Base-by-base conservation (phyloP, 257 asterid genomes). In the Solanum virginianum region DNA sequence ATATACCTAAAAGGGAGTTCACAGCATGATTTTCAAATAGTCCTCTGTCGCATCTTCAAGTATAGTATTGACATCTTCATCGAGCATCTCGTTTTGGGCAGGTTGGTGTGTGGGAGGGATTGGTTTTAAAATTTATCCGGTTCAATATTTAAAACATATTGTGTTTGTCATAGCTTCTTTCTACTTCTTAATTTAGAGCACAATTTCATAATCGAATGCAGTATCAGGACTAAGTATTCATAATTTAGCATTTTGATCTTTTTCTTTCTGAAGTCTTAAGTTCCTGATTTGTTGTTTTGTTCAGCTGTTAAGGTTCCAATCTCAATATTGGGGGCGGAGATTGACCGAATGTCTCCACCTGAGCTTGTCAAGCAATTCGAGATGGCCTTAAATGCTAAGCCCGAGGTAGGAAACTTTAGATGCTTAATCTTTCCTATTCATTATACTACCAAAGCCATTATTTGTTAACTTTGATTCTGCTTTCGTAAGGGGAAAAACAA, bases 291-390 rank as follows among this genome's bases (percentile, higher is more conserved):
- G 83, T 63, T 54, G 49, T 53, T 60, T 17, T 72, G 84, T 15
- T 83, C 92, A 94, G 97, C 88, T 24, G 93, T 92, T 8, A 90
- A 94, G 89, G 90, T 89, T 55, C 98, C 98, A 10, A 79, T 89
- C 36, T 84, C 92, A 2, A 45, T 93, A 26, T 90, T 94, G 80
- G 98, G 94, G 87, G 98, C 94, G 16, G 98, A 93, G 88, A 81
- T 43, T 9, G 97, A 93, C 86, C 51, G 80, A 0, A 7, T 2
- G 4, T 86, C 90, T 47, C 92, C 94, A 18, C 91, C 94, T 5
- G 92, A 89, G 90, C 88, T 91, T 26, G 49, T 93, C 81, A 91
- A 87, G 63, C 87, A 89, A 59, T 92, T 89, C 12, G 93, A 90
- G 86, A 87, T 70, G 6, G 80, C 80, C 68, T 86, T 94, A 56